phyloP scores from a whole-genome alignment of 2,329 filamentous ascomycete genomes.

The Aspergillus sp. region DNA sequence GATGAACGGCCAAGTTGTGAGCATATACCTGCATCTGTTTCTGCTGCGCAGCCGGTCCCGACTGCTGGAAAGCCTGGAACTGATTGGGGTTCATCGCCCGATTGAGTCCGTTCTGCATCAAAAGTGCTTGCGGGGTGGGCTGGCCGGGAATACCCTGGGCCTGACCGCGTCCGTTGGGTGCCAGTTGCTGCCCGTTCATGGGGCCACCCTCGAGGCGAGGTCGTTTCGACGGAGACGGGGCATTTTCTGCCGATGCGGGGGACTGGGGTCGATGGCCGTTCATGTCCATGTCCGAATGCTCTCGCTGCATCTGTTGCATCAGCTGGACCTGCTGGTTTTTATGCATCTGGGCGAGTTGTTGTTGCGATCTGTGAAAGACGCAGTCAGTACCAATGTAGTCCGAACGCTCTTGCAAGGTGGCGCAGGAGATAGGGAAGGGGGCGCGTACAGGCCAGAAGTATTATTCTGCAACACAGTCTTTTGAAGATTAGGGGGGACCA shows the following conservation, averaged over 20 bases:
- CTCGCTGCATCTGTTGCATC: slow-evolving; percentile 83
- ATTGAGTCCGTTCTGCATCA: slow-evolving; percentile 70
- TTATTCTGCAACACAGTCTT: slow-evolving; percentile 79
- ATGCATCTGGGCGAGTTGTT: slow-evolving; percentile 70
- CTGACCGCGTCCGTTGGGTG: slow-evolving; percentile 70
- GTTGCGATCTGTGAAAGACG: slow-evolving; percentile 53
- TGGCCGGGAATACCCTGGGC: slow-evolving; percentile 71
- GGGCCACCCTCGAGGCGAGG: slow-evolving; percentile 74
- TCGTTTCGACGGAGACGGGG: slow-evolving; percentile 88
- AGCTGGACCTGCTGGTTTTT: slow-evolving; percentile 57
- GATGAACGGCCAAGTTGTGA: slow-evolving; percentile 79
- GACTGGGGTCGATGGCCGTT: slow-evolving; percentile 79
- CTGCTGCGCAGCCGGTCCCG: slow-evolving; percentile 63
- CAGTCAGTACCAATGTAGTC: slow-evolving; percentile 24
- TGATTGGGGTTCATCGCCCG: slow-evolving; percentile 72
- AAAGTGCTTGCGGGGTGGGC: slow-evolving; percentile 56
- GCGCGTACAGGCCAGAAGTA: slow-evolving; percentile 42
- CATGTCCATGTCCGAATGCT: slow-evolving; percentile 83
- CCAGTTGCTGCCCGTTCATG: slow-evolving; percentile 77
- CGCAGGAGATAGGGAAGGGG: slow-evolving; percentile 11
- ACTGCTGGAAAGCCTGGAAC: slow-evolving; percentile 66
- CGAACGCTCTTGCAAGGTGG: not conserved
- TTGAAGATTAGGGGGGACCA: slow-evolving; percentile 55
- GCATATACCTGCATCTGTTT: slow-evolving; percentile 89
- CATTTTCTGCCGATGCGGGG: slow-evolving; percentile 80